Conservation (phyloP, 148 eudicot genomes). For the Arctostaphylos glauca region DNA sequence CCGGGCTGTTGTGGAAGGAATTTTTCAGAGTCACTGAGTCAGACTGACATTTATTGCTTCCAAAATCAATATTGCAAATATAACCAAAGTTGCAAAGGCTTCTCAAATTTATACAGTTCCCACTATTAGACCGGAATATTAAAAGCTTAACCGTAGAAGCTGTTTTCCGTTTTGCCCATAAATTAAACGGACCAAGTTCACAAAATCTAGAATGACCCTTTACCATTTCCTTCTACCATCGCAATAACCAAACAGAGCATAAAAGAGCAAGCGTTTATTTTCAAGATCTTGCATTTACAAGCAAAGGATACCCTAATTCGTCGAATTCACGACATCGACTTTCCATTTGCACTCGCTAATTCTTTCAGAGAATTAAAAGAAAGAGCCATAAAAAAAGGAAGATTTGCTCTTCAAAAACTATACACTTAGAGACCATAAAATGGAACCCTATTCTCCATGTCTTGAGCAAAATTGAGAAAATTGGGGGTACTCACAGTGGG, state of each 20-base stretch:
- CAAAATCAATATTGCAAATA: not conserved
- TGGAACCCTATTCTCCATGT: not conserved
- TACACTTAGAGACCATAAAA: not conserved
- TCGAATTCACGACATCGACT: not conserved
- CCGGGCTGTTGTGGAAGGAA: not conserved
- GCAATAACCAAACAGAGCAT: not conserved
- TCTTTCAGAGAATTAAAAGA: not conserved
- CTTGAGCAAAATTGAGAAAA: not conserved
- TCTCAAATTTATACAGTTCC: not conserved
- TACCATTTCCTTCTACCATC: not conserved
- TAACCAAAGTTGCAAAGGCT: too few species aligned
- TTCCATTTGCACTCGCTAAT: not conserved
- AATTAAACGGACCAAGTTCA: not conserved
- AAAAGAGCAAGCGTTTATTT: not conserved
- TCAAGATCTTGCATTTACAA: not conserved
- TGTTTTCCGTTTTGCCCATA: not conserved
- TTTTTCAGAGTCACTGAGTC: too few species aligned
- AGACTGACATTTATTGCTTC: not conserved
- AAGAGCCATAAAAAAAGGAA: not conserved
- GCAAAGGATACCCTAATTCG: not conserved
- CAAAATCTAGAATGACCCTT: not conserved
- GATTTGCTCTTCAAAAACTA: not conserved
- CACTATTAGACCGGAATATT: not conserved
- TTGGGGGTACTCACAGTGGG: constrained; percentile 33
- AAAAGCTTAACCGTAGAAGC: not conserved